Evolutionary conservation across 2,329 filamentous ascomycete genomes (phyloP).

Genomic region (Didymella keratinophila): DNA sequence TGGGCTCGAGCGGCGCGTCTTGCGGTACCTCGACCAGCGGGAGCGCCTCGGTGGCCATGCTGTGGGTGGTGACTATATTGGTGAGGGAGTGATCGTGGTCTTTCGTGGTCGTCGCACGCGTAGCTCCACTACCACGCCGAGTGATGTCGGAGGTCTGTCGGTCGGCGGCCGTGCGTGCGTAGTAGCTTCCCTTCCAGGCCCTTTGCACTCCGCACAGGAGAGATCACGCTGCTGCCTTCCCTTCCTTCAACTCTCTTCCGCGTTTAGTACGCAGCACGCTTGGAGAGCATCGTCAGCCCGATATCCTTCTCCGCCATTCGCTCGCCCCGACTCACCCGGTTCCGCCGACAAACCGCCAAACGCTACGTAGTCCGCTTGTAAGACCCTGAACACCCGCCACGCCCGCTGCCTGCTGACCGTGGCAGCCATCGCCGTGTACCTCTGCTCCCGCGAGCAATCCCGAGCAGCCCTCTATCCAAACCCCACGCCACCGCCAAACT

Average conservation of each 20-base stretch:
- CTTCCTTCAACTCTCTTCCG: constrained; percentile 7
- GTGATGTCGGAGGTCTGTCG: constrained; percentile 6
- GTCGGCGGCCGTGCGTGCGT: constrained; percentile 6
- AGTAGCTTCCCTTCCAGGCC: constrained; percentile 15
- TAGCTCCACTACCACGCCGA: background rate
- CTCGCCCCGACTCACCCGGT: constrained; percentile 21
- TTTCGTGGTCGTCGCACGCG: too few relatives aligned
- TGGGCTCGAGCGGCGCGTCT: constrained; percentile 16
- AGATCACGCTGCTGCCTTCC: constrained; percentile 10
- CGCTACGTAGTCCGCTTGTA: constrained; percentile 23
- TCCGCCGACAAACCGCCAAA: constrained; percentile 3
- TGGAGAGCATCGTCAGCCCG: constrained; percentile 12
- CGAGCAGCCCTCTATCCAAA: background rate
- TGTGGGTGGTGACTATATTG: background rate
- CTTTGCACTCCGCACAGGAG: constrained; percentile 9
- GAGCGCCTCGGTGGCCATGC: constrained; percentile 42
- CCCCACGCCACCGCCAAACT: constrained; percentile 81
- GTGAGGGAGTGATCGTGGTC: background rate
- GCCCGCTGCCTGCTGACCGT: constrained; percentile 3
- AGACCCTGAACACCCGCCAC: constrained; percentile 34
- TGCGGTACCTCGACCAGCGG: constrained; percentile 21
- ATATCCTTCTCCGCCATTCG: constrained; percentile 31
- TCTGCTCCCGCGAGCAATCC: constrained; percentile 6
- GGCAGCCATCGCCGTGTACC: constrained; percentile 15
- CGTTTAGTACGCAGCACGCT: background rate